phyloP scores from a whole-genome alignment of 2,329 filamentous ascomycete species.

The Pseudogymnoascus sp. region DNA sequence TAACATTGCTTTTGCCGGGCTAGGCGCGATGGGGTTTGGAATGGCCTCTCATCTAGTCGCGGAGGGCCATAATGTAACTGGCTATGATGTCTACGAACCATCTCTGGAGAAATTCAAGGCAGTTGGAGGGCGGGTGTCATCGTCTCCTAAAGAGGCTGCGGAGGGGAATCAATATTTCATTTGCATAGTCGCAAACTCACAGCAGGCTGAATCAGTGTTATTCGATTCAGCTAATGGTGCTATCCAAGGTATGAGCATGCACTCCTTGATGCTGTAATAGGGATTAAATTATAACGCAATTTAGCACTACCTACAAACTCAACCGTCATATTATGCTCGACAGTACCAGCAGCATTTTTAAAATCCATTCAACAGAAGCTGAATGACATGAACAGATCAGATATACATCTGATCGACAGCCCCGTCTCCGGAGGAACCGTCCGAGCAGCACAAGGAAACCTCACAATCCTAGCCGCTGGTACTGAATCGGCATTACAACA shows the following conservation, averaged over 20 bases:
- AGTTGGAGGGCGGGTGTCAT: conserved; percentile 53
- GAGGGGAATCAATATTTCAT: conserved; percentile 53
- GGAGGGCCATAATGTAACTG: conserved; percentile 58
- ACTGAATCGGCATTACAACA: conserved; percentile 48
- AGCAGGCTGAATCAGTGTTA: conserved; percentile 59
- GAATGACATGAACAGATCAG: conserved; percentile 45
- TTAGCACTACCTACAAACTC: conserved; percentile 42
- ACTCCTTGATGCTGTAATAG: not conserved
- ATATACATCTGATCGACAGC: conserved; percentile 62
- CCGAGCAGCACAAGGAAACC: conserved; percentile 61
- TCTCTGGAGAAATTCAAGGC: conserved; percentile 58
- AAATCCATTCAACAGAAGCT: conserved; percentile 53
- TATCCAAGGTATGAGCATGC: conserved; percentile 25
- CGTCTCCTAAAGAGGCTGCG: conserved; percentile 55
- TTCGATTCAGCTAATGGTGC: conserved; percentile 51
- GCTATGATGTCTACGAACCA: conserved; percentile 63
- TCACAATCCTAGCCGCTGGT: conserved; percentile 68
- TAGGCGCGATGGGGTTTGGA: conserved; percentile 75
- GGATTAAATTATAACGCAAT: not conserved
- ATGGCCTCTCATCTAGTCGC: conserved; percentile 70
- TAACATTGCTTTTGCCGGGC: conserved; percentile 62
- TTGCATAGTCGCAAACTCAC: conserved; percentile 68
- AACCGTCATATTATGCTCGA: conserved; percentile 61
- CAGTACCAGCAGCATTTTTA: conserved; percentile 60
- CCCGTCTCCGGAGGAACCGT: conserved; percentile 66